Base-by-base conservation (phyloP, 192 early-diverging fungal species). In the Coemansia sp. region DNA sequence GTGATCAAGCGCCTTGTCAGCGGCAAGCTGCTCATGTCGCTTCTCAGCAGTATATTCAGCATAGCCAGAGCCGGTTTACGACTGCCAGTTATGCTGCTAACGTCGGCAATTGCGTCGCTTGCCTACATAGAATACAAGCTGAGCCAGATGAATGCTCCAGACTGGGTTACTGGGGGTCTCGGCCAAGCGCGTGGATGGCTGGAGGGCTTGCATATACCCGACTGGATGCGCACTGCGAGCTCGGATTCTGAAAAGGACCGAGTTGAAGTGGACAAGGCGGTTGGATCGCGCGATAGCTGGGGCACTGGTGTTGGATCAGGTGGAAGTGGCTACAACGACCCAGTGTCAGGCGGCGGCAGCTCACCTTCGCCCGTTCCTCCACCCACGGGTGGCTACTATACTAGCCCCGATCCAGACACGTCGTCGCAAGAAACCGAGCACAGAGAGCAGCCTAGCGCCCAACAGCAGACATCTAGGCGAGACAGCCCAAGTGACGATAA, bases 41-140 rank as follows among this genome's bases (percentile, higher is more conserved):
- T 83, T 55, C 65, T 84, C 5, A 64, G 65, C 43, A 79, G 70
- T 46, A 67, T 84, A 38, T 16, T 64, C 11, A 64, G 74, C 43
- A 50, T 74, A 4, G 27, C 76, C 24, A 62, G 66, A 27, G 65
- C 57, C 11, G 62, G 74, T 11, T 33, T 79, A 68, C 73, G 81
- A 3, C 63, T 84, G 36, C 81, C 81, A 18, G 71, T 84, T 16
- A 79, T 79, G 73, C 43, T 84, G 31, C 68, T 84, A 7, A 84
- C 81, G 8, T 65, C 81, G 5, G 72, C 71, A 10, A 84, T 84
- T 27, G 81, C 77, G 8, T 75, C 77, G 29, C 68, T 84, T 52
- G 77, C 81, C 1, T 84, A 84, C 39, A 47, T 84, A 2, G 81
- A 84, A 71, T 84, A 84, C 50, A 84, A 84, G 58, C 77, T 84